A percentile compares a stretch with the other conserved stretches of the same genome.
phyloP scores from a whole-genome alignment of 768 basidiomycete species.

The Tulasnella sp. region DNA sequence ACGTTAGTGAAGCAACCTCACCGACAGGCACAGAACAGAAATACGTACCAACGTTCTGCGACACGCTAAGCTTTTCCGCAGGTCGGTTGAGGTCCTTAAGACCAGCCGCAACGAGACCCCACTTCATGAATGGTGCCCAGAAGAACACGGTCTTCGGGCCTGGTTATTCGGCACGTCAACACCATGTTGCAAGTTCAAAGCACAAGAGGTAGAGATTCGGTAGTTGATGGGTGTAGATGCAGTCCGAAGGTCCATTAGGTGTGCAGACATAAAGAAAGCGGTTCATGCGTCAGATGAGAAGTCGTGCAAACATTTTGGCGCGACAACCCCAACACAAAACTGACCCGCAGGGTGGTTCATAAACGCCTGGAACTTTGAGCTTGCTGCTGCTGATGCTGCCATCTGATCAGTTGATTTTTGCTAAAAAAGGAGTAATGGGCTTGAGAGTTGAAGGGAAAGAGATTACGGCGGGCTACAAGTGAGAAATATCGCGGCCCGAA shows the following conservation, averaged over 20 bases:
- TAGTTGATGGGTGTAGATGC: neutral
- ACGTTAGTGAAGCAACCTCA: neutral
- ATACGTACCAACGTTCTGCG: slow-evolving; percentile 85
- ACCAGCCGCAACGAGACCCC: slow-evolving; percentile 54
- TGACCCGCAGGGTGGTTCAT: slow-evolving; percentile 94
- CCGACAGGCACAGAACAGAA: neutral
- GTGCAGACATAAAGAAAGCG: neutral
- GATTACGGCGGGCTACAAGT: slow-evolving; percentile 5
- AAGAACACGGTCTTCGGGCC: slow-evolving; percentile 96
- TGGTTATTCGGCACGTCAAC: slow-evolving; percentile 41
- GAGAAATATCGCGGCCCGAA: neutral
- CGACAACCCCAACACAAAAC: slow-evolving; percentile 37
- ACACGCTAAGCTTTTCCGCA: slow-evolving; percentile 89
- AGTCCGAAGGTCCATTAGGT: neutral
- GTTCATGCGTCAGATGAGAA: neutral
- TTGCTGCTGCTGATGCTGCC: slow-evolving; percentile 74
- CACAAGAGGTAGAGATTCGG: neutral
- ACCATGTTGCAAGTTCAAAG: neutral
- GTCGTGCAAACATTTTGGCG: neutral
- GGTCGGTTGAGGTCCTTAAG: slow-evolving; percentile 78
- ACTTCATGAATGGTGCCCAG: slow-evolving; percentile 94
- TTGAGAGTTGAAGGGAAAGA: neutral
- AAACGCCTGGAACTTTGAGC: slow-evolving; percentile 79
- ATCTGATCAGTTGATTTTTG: slow-evolving; percentile 57
- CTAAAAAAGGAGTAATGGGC: neutral